Base-by-base conservation (phyloP, 768 basidiomycete genomes). In the Auricularia sp. region DNA sequence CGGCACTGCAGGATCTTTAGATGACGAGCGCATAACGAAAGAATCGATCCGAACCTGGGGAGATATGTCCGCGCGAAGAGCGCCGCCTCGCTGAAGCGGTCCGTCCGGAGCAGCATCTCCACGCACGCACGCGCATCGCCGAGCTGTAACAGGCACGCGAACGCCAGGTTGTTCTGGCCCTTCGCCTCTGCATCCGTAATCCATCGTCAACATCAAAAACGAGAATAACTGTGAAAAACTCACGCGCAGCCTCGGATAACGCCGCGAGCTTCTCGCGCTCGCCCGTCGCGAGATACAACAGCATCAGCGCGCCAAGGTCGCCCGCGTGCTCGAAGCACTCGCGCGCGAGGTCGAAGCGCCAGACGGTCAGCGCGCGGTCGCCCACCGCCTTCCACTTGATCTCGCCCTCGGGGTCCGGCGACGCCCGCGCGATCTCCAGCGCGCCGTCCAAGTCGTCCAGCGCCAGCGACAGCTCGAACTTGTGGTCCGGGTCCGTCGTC, bases 91-190 rank as follows among this genome's bases (percentile, higher is more conserved):
- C 94, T 88, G 18, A 87, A 83, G 33, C 96, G 84, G 66, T 89
- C 85, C 3, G 97, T 98, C 71, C 87, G 85, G 60, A 89, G 76
- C 34, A 99, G 78, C 35, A 98, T 77, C 71, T 95, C 92, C 34
- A 96, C 86, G 72, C 93, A 96, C 3, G 81, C 78, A 29, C 80
- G 77, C 0, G 87, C 77, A 73, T 96, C 88, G 7, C 93, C 93
- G 23, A 94, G 77, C 75, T 95, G 92, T 68, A 96, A 84, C 36
- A 84, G 80, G 2, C 86, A 84, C 3, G 91, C 92, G 74, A 98
- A 98, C n/a, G 96, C 93, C 63, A 99, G 79, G 75, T 99, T 98
- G 71, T 94, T 94, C 66, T 87, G 85, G 0, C 92, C 93, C 68
- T 88, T 88, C 68, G 82, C 78, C 74, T 81, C 90, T 87, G 72